phyloP scores from a whole-genome alignment of 331 rosid species.

The Telfairia occidentalis region DNA sequence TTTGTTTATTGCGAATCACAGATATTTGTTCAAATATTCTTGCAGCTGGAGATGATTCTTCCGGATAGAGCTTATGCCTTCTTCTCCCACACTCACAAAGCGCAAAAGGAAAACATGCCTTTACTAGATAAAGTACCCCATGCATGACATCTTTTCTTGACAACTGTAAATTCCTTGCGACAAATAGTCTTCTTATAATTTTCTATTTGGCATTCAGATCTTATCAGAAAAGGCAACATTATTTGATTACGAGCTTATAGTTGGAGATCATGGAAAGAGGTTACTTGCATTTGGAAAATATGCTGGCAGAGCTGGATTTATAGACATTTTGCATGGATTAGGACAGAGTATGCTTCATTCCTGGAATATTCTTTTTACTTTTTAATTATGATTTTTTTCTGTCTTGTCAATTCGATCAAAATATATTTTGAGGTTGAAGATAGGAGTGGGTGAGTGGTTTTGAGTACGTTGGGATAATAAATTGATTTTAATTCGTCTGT shows the following conservation, averaged over 20 bases:
- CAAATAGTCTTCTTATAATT: slow-evolving; percentile 1
- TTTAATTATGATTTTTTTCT: background rate
- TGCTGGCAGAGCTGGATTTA: slow-evolving; percentile 90
- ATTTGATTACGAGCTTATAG: slow-evolving; percentile 82
- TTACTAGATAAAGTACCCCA: slow-evolving; percentile 58
- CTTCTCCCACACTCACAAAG: slow-evolving; percentile 94
- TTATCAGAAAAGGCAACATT: slow-evolving; percentile 60
- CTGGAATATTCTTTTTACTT: background rate
- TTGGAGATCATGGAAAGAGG: slow-evolving; percentile 61
- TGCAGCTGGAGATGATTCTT: slow-evolving; percentile 75
- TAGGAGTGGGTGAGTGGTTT: background rate
- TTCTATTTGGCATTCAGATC: slow-evolving; percentile 29
- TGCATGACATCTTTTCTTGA: background rate
- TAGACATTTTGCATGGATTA: slow-evolving; percentile 68
- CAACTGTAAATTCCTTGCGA: slow-evolving; percentile 5
- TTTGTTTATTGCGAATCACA: background rate
- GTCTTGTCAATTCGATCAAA: background rate
- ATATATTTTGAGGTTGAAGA: background rate
- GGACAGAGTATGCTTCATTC: slow-evolving; percentile 54
- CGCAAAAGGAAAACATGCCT: slow-evolving; percentile 92
- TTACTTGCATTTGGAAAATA: slow-evolving; percentile 81
- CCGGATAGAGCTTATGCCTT: slow-evolving; percentile 85
- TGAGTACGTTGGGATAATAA: background rate
- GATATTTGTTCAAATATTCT: background rate
- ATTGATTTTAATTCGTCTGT: background rate